phyloP scores from a whole-genome alignment of 257 asterid genomes.

The Primulina huaijiensis region DNA sequence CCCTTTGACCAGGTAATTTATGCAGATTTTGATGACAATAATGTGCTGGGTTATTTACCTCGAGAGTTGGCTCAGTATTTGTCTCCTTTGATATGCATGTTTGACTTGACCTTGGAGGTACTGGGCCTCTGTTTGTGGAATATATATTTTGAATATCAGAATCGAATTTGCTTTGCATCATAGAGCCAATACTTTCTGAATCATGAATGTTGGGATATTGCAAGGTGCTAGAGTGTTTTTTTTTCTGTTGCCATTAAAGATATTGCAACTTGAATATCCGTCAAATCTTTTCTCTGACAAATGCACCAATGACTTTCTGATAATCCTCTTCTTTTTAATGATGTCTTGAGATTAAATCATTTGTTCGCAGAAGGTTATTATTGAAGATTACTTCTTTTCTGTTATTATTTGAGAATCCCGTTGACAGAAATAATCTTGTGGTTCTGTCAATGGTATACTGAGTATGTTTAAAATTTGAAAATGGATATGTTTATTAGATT shows the following conservation, averaged over 20 bases:
- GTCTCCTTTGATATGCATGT: conserved; percentile 77
- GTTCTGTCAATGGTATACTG: neutral
- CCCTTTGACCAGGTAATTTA: conserved; percentile 57
- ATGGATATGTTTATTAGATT: neutral
- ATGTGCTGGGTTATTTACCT: conserved; percentile 75
- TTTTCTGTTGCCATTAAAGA: conserved; percentile 12
- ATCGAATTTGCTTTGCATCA: conserved; percentile 5
- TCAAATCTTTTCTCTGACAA: neutral
- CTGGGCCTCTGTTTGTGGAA: neutral
- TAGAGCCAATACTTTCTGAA: conserved; percentile 1
- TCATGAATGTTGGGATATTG: conserved; percentile 2
- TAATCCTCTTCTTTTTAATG: neutral
- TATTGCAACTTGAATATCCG: conserved; percentile 10
- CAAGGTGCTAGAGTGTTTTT: conserved; percentile 14
- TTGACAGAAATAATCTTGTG: neutral
- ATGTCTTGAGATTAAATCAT: conserved; percentile 7
- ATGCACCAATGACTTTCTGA: conserved; percentile 10
- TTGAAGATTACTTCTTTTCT: neutral
- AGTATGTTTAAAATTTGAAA: neutral
- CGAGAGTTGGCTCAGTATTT: conserved; percentile 71
- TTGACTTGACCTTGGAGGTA: conserved; percentile 73
- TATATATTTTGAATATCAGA: neutral
- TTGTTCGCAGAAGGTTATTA: neutral
- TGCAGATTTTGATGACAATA: conserved; percentile 46
- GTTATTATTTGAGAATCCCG: conserved; percentile 1